Conservation (phyloP, 2,329 filamentous ascomycete species). For the Colletotrichum siamense region DNA sequence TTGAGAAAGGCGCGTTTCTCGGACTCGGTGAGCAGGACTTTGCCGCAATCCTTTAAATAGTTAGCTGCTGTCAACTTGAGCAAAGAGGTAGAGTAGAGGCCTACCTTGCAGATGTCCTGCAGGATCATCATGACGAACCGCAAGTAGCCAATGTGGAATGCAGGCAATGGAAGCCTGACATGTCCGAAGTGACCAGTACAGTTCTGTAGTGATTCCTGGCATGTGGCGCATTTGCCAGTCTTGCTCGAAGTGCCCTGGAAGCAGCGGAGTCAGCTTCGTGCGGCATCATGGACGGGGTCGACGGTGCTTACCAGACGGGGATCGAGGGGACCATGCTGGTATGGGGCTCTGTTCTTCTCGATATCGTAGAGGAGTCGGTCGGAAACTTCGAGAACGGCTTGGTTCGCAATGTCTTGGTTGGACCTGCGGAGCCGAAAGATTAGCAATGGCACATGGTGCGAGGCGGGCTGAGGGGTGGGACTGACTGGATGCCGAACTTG, state of each 20-base stretch:
- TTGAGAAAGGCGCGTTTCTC: slow-evolving; percentile 81
- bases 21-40: slow-evolving; percentile 80
- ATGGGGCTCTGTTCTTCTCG: slow-evolving; percentile 76
- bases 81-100: background rate
- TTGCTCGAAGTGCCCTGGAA: slow-evolving; percentile 83
- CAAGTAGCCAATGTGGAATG: slow-evolving; percentile 95
- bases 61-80: background rate
- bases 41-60: slow-evolving; percentile 71
- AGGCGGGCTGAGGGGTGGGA: background rate
- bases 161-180: slow-evolving; percentile 86
- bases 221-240: slow-evolving; percentile 79
- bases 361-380: slow-evolving; percentile 93
- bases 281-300: background rate
- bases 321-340: slow-evolving; percentile 86
- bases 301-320: slow-evolving; percentile 67
- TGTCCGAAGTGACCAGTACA: slow-evolving; percentile 97
- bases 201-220: slow-evolving; percentile 77
- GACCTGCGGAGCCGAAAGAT: slow-evolving; percentile 59
- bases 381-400: slow-evolving; percentile 94
- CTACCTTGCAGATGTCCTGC: slow-evolving; percentile 89
- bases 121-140: slow-evolving; percentile 91
- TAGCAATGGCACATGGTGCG: background rate
- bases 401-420: slow-evolving; percentile 92
- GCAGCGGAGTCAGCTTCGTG: background rate
- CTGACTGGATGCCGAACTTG: slow-evolving; percentile 89